Percentiles rank a stretch among this genome's conserved stretches.
Conservation (phyloP, 805 yeast genomes). For the Yamadazyma phyllophila region DNA sequence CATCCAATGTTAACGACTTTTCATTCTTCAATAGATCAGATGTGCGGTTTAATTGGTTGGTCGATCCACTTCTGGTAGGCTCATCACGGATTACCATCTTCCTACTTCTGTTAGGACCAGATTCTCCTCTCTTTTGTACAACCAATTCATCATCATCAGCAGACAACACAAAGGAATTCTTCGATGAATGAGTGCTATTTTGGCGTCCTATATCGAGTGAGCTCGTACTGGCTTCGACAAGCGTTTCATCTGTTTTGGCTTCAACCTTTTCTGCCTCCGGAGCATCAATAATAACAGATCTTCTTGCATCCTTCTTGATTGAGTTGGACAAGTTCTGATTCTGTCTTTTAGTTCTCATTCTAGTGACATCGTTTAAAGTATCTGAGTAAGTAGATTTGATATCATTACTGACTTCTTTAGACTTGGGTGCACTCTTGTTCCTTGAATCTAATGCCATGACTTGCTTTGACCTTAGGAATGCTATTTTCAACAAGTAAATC, state of each 20-base stretch:
- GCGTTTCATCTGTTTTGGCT: constrained; percentile 15
- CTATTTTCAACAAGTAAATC: constrained; percentile 75
- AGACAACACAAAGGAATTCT: constrained; percentile 24
- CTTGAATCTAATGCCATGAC: constrained; percentile 44
- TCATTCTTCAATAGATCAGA: constrained; percentile 74
- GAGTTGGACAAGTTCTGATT: constrained; percentile 54
- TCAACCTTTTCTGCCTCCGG: constrained; percentile 50
- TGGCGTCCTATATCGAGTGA: constrained; percentile 11
- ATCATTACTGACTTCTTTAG: constrained; percentile 5
- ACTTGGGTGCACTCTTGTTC: constrained; percentile 2
- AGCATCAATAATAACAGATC: constrained; percentile 63
- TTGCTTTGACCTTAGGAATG: constrained; percentile 67
- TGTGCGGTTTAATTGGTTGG: constrained; percentile 54
- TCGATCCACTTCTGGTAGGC: constrained; percentile 32
- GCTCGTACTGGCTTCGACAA: neutral
- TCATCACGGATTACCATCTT: constrained; percentile 34
- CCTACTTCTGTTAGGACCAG: constrained; percentile 11
- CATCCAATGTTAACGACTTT: constrained; percentile 87
- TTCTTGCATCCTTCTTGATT: constrained; percentile 59
- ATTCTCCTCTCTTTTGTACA: constrained; percentile 15
- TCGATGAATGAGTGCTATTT: constrained; percentile 25
- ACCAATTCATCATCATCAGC: constrained; percentile 28
- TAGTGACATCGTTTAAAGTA: constrained; percentile 65
- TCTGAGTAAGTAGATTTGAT: constrained; percentile 13
- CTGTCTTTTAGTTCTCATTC: constrained; percentile 72